Evolutionary conservation across 2,329 filamentous ascomycete genomes (phyloP), one percentile per base, ranked within the genome.

Genomic region (Xenoacremonium recifei): DNA sequence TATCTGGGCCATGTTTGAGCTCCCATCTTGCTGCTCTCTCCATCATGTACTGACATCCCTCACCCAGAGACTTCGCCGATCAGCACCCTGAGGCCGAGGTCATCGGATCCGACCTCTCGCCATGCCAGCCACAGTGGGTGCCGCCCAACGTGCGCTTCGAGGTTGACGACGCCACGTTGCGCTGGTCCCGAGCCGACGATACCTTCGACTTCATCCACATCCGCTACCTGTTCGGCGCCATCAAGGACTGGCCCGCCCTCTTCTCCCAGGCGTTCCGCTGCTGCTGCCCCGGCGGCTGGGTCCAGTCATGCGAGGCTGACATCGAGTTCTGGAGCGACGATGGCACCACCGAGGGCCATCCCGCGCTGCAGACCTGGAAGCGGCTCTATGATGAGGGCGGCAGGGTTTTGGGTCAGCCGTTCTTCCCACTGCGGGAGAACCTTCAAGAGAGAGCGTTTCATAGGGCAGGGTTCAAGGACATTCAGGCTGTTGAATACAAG

Each of bases 1-100:
- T 15, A 56, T 56, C 18, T 56, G 53, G 53, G 53, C 53, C 10
- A 56, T 55, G 53, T 55, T 13, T 21, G 11, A 21, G 15, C 18
- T 13, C 35, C 3, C 10, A 56, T 55, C 53, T 55, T 13, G 16
- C n/a, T 17, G 15, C 18, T 13, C 35, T 3, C 16, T 15, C 3
- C 5, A 34, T n/a, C 15, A 34, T 17, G n/a, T 6, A 19, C 12
- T 13, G 12, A 11, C n/a, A 9, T 15, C 19, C 4, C 6, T 10
- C 13, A 12, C 29, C 4, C 31, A 34, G 31, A 17, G 31, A 34
- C 31, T 34, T 34, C 18, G 31, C 31, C n/a, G 31, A 34, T 18
- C 31, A 34, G 17, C 18, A 34, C 15, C 31, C 31, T 11, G n/a
- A 34, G 17, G 15, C 31, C 31, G 31, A 34, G 17, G 31, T 34